Conservation (phyloP, 2,329 filamentous ascomycete species). For the Ophiocordyceps robertsii region DNA sequence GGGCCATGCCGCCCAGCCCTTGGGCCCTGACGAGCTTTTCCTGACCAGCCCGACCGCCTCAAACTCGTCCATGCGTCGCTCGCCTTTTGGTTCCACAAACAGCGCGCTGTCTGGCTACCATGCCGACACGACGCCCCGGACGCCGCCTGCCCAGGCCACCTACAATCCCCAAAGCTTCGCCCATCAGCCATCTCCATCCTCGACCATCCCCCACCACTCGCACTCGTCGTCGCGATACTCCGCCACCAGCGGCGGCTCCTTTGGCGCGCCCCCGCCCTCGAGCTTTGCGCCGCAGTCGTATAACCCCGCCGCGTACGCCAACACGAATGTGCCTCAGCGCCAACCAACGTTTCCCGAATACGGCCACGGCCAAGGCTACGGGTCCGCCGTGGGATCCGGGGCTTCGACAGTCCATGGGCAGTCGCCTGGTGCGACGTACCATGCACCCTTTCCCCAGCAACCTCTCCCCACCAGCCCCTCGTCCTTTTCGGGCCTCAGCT, state of each 20-base stretch:
- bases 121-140: constrained; percentile 30
- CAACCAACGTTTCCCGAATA: constrained; percentile 37
- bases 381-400: constrained; percentile 11
- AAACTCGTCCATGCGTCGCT: constrained; percentile 11
- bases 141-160: constrained; percentile 28
- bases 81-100: constrained; percentile 28
- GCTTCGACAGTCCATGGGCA: constrained; percentile 17
- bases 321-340: constrained; percentile 31
- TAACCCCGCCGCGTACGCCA: constrained; percentile 47
- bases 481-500: constrained; percentile 8
- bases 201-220: constrained; percentile 35
- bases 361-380: constrained; percentile 29
- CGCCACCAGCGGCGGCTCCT: constrained; percentile 9
- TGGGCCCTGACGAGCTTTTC: constrained; percentile 48
- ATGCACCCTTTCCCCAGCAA: constrained; percentile 7
- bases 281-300: constrained; percentile 40
- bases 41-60: constrained; percentile 31
- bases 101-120: constrained; percentile 36
- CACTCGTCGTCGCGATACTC: constrained; percentile 25
- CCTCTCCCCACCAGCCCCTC: constrained; percentile 15
- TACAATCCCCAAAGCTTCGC: constrained; percentile 63
- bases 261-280: constrained; percentile 13
- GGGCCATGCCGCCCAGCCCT: constrained; percentile 1
- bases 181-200: constrained; percentile 34
- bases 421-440: constrained; percentile 22